Percentiles rank a stretch among this genome's conserved stretches.
phyloP scores from a whole-genome alignment of 495 filamentous ascomycete genomes.

The Diplogelasinospora grovesii region DNA sequence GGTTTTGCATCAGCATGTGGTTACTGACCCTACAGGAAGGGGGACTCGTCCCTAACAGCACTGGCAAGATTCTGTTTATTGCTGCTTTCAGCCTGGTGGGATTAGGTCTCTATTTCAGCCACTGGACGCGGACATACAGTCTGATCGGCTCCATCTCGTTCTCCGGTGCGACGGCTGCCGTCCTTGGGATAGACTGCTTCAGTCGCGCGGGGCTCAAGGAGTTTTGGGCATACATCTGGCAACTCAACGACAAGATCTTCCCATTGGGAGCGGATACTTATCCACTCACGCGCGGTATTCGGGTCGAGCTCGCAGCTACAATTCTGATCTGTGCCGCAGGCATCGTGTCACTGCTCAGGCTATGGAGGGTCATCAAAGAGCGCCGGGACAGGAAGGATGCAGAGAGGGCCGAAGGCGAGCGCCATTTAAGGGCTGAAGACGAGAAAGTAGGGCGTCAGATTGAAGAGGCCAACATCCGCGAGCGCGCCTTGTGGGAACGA shows the following conservation, averaged over 20 bases:
- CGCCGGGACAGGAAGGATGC: slow-evolving; percentile 56
- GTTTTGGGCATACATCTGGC: slow-evolving; percentile 94
- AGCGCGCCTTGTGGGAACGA: slow-evolving; percentile 74
- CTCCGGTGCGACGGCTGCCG: slow-evolving; percentile 66
- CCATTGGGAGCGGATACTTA: slow-evolving; percentile 70
- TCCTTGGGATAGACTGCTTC: slow-evolving; percentile 88
- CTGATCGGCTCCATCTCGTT: slow-evolving; percentile 73
- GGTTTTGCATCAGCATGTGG: slow-evolving; percentile 90
- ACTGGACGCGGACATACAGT: slow-evolving; percentile 68
- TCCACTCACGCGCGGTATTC: slow-evolving; percentile 79
- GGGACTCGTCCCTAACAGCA: slow-evolving; percentile 57
- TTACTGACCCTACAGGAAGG: slow-evolving; percentile 70
- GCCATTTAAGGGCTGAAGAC: slow-evolving; percentile 61
- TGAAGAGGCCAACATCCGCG: slow-evolving; percentile 59
- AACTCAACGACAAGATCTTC: slow-evolving; percentile 72
- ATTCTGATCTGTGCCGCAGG: slow-evolving; percentile 68
- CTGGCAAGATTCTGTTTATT: slow-evolving; percentile 68
- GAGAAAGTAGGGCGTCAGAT: slow-evolving; percentile 59
- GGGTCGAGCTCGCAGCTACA: slow-evolving; percentile 74
- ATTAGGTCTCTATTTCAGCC: slow-evolving; percentile 72
- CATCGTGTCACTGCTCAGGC: slow-evolving; percentile 72
- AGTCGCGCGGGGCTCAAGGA: slow-evolving; percentile 85
- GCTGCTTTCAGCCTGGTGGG: slow-evolving; percentile 57
- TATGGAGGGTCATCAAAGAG: slow-evolving; percentile 84
- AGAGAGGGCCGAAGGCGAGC: slow-evolving; percentile 48